Evolutionary conservation across 352 stramenopile species (phyloP), one percentile per base, ranked within the genome.

Genomic region (Phytophthora tentaculata): DNA sequence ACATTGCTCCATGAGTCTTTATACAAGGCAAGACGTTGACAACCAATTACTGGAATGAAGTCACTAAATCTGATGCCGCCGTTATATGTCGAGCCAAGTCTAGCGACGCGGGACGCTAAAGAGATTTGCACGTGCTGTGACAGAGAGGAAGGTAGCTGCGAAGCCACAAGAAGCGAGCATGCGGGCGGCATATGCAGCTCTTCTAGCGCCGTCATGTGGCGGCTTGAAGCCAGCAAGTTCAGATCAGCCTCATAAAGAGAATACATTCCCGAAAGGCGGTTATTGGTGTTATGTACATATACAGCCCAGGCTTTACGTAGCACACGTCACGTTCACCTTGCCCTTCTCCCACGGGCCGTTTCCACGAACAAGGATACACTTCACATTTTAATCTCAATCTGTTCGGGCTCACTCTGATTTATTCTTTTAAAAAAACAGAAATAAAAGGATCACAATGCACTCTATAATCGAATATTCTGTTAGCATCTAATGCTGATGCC

Each of bases 311-410:
- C 37, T 56, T 39, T 64, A 54, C 47, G 16, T 28, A 39, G 12
- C 24, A 24, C 20, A 56, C 63, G 63, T 70, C 63, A 70, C 5
- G 49, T 60, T 61, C 63, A 16, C 56, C 49, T 28, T 50, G 5
- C 48, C 55, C 49, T 54, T 60, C 49, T 66, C 49, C 58, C 49
- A 60, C 48, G 14, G 20, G 5, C 3, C 22, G 14, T 19, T 16
- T 45, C 58, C 26, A 22, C 1, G 3, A n/a, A 37, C 2, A 57
- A 13, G 3, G 3, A 68, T 67, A 41, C 28, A 39, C 29, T 29
- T 14, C 14, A 9, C 5, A 16, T 14, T 28, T 9, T 19, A 13
- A 66, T 61, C 2, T 0, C 1, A 6, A 16, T 48, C 9, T 10
- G 8, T 14, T 20, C n/a, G 5, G 1, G 8, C 6, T 37, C n/a